Percentiles rank a stretch among this genome's conserved stretches.
Evolutionary conservation across 352 stramenopile genomes (phyloP).

Genomic region (Globisporangium cylindrosporum): DNA sequence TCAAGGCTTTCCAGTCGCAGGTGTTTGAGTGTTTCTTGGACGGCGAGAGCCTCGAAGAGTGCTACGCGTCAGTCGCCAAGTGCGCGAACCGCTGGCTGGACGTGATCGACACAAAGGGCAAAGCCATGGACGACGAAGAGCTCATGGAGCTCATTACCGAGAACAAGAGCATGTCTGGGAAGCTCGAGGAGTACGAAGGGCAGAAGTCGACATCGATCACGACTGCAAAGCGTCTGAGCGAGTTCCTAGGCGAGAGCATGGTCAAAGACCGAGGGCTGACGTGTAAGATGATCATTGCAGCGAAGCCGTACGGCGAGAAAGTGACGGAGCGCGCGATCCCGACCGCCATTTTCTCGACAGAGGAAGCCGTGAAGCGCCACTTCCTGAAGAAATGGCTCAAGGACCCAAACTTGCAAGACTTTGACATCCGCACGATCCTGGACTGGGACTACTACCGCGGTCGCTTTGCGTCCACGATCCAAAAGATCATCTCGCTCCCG

Average conservation of each 20-base stretch:
- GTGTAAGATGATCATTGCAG: conserved; percentile 98
- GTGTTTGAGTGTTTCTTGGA: conserved; percentile 98
- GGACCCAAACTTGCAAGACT: conserved; percentile 89
- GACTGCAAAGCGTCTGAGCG: conserved; percentile 94
- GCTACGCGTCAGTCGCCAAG: conserved; percentile 95
- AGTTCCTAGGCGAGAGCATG: conserved; percentile 98
- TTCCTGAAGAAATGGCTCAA: conserved; percentile 98
- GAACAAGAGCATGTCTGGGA: conserved; percentile 97
- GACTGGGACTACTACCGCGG: conserved; percentile 99
- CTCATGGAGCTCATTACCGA: conserved; percentile 98
- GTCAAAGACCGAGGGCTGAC: conserved; percentile 98
- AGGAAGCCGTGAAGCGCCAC: conserved; percentile 93
- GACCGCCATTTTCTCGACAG: conserved; percentile 97
- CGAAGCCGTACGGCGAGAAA: conserved; percentile 89
- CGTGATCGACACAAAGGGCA: conserved; percentile 95
- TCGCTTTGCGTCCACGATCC: conserved; percentile 88
- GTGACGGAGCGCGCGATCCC: conserved; percentile 98
- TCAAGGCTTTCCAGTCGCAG: conserved; percentile 99
- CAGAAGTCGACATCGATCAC: conserved; percentile 98
- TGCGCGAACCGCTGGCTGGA: conserved; percentile 99
- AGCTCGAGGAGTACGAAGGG: conserved; percentile 95
- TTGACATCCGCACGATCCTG: conserved; percentile 92
- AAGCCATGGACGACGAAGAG: conserved; percentile 95
- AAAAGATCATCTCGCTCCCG: conserved; percentile 99
- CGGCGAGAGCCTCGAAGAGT: conserved; percentile 91